Conservation (phyloP, 495 filamentous ascomycete genomes). For the Penicillium taxi region DNA sequence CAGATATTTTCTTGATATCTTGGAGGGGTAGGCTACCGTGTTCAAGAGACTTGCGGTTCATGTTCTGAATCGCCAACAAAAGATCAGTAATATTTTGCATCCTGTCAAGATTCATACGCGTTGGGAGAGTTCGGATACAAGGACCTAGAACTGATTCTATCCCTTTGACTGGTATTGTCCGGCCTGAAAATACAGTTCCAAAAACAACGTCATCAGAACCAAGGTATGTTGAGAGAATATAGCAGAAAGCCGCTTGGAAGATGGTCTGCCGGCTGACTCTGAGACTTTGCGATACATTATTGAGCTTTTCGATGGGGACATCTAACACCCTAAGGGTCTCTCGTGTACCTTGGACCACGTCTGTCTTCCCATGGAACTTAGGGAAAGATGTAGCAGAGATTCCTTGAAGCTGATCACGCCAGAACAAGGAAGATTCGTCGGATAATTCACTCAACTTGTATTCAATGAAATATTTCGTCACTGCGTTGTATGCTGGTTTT, state of each 20-base stretch:
- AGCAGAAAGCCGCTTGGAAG: constrained; percentile 60
- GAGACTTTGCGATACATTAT: constrained; percentile 21
- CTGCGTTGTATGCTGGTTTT: constrained; percentile 20
- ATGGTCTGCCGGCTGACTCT: constrained; percentile 44
- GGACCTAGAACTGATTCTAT: constrained; percentile 69
- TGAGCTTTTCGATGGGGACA: constrained; percentile 20
- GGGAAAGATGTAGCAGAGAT: constrained; percentile 24
- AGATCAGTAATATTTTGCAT: constrained; percentile 48
- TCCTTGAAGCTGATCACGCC: constrained; percentile 48
- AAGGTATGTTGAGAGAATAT: constrained; percentile 52
- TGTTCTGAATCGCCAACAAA: constrained; percentile 48
- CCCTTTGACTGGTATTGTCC: constrained; percentile 54
- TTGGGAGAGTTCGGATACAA: constrained; percentile 59
- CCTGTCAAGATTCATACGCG: constrained; percentile 46
- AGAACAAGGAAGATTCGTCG: constrained; percentile 51
- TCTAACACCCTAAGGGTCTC: constrained; percentile 29
- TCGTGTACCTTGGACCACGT: constrained; percentile 6
- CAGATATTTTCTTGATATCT: constrained; percentile 55
- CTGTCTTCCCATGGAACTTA: constrained; percentile 16
- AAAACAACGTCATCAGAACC: constrained; percentile 57
- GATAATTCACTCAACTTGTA: constrained; percentile 31
- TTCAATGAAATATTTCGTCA: constrained; percentile 27
- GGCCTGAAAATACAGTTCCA: constrained; percentile 67
- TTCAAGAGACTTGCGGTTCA: constrained; percentile 52
- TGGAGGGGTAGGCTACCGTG: constrained; percentile 51